Percentiles rank a stretch among this genome's conserved stretches.
These are phyloP conservation scores for Fraxinus latifolia DNA, from an alignment of 305 asterid species.

Conservation along the genomic window DNA sequence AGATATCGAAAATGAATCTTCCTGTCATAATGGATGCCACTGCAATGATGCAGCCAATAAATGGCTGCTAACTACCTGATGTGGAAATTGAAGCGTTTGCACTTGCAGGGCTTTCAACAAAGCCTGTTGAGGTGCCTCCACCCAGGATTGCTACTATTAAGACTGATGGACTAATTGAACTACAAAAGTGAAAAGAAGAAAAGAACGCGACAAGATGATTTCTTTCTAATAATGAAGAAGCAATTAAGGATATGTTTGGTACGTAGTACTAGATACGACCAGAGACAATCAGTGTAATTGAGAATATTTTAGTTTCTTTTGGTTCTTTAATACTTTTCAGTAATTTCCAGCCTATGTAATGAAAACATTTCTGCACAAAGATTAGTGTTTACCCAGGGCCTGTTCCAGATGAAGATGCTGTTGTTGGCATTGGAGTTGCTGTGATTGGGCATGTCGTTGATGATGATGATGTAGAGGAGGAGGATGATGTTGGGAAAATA, in stretches of 20 bases:
- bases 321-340: not conserved
- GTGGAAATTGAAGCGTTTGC: conserved; percentile 32
- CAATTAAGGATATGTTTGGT: not conserved
- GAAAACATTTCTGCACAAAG: not conserved
- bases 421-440: conserved; percentile 24
- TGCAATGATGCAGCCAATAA: conserved; percentile 36
- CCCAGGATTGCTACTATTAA: conserved; percentile 46
- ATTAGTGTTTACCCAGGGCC: conserved; percentile 25
- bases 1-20: conserved; percentile 27
- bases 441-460: conserved; percentile 21
- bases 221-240: not conserved
- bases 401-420: conserved; percentile 38
- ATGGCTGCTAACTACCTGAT: conserved; percentile 38
- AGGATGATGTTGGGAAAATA: conserved; percentile 27
- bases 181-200: conserved; percentile 14
- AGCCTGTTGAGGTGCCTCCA: conserved; percentile 45
- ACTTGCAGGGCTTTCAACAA: conserved; percentile 42
- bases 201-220: not conserved
- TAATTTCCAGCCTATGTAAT: not conserved
- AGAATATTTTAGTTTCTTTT: not conserved
- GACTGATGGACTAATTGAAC: conserved; percentile 37
- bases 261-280: too few relatives aligned
- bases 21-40: conserved; percentile 31
- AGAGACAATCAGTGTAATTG: not conserved
- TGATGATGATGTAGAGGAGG: conserved; percentile 26